Evolutionary conservation across 2,329 filamentous ascomycete species (phyloP).

Genomic region (Colletotrichum tabaci): DNA sequence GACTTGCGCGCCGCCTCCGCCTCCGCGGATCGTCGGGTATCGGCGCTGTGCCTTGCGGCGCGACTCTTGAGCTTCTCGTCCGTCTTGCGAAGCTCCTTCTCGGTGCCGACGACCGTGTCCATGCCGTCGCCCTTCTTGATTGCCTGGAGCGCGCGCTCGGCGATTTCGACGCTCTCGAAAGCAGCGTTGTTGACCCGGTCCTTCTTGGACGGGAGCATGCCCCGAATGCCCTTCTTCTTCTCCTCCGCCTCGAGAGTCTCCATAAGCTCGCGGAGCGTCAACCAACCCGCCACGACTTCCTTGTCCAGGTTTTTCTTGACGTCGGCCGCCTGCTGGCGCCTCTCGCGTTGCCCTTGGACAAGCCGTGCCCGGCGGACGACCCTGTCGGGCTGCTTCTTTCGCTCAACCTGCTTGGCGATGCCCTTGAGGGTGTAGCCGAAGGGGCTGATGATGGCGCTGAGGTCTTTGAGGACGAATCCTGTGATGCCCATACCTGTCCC

Average conservation of each 20-base stretch:
- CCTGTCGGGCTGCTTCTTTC: constrained; percentile 66
- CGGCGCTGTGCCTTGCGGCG: constrained; percentile 28
- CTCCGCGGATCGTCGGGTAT: constrained; percentile 24
- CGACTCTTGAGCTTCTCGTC: constrained; percentile 43
- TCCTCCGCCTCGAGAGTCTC: constrained; percentile 53
- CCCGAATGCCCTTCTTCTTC: constrained; percentile 53
- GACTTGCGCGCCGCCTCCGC: constrained; percentile 18
- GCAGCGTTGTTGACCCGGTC: constrained; percentile 59
- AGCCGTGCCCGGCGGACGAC: constrained; percentile 72
- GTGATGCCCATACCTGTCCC: constrained; percentile 76
- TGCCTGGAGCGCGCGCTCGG: constrained; percentile 61
- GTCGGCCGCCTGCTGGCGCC: constrained; percentile 52
- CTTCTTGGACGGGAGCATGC: constrained; percentile 51
- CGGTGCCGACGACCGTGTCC: constrained; percentile 49
- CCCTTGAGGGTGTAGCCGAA: constrained; percentile 76
- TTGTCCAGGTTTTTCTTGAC: constrained; percentile 48
- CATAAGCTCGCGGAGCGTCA: constrained; percentile 58
- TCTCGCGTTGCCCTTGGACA: constrained; percentile 68
- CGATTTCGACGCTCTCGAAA: constrained; percentile 65
- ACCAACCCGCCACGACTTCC: constrained; percentile 58
- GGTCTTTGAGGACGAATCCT: constrained; percentile 75
- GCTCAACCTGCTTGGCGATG: constrained; percentile 71
- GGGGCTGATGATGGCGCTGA: constrained; percentile 73
- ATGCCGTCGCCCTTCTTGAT: constrained; percentile 61
- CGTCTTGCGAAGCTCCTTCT: constrained; percentile 44